These are phyloP conservation scores for Hibiscus syriacus DNA, from an alignment of 345 rosid species.

Conservation along the genomic window DNA sequence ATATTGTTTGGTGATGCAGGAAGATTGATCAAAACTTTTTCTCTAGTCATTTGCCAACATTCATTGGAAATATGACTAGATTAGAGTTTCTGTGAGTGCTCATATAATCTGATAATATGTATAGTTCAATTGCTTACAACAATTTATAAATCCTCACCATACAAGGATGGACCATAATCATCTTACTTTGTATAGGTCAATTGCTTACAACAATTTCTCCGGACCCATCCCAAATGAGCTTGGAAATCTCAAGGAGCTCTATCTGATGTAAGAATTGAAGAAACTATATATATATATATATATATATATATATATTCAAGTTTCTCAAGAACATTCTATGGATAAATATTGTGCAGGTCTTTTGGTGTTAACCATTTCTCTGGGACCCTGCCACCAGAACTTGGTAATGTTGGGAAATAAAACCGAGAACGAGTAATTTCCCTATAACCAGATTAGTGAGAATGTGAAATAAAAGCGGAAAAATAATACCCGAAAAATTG, in stretches of 20 bases:
- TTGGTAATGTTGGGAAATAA: too few species aligned
- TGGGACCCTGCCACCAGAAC: conserved; percentile 7
- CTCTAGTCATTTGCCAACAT: conserved; percentile 27
- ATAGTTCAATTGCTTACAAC: conserved; percentile 22
- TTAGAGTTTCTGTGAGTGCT: conserved; percentile 15
- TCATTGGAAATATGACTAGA: conserved; percentile 26
- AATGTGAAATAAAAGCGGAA: too few species aligned
- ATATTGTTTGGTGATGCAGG: conserved; percentile 15
- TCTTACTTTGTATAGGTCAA: conserved; percentile 13
- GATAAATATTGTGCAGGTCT: neutral
- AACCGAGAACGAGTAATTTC: too few species aligned
- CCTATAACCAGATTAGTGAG: too few species aligned
- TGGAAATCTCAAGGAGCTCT: conserved; percentile 28
- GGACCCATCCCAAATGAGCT: conserved; percentile 33
- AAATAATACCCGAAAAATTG: too few species aligned
- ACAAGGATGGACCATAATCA: too few species aligned
- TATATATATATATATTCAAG: neutral
- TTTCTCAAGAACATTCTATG: neutral
- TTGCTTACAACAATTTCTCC: conserved; percentile 24
- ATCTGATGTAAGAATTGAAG: conserved; percentile 19
- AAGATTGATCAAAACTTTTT: conserved; percentile 30
- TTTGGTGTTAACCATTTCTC: neutral
- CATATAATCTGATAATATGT: neutral
- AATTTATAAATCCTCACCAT: conserved; percentile 4
- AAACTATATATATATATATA: neutral